Evolutionary conservation across 805 yeast species (phyloP).

Genomic region (Teunomyces atbi): DNA sequence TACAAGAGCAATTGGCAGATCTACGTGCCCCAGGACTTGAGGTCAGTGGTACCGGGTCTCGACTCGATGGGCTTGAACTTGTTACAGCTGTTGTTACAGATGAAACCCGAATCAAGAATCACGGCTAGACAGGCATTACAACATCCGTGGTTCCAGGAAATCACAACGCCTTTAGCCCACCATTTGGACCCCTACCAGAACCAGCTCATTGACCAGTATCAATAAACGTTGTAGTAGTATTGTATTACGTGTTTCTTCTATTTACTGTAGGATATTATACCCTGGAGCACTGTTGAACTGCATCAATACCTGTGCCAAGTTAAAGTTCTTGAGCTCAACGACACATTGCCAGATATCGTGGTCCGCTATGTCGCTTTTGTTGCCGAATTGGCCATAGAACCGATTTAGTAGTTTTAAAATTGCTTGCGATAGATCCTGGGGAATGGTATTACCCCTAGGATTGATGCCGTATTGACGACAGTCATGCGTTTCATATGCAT

Average conservation of each 20-base stretch:
- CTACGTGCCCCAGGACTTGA: constrained; percentile 84
- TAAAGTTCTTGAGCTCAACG: constrained; percentile 11
- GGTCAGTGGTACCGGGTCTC: constrained; percentile 62
- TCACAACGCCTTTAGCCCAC: constrained; percentile 42
- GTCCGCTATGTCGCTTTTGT: constrained; percentile 2
- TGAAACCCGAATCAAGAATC: constrained; percentile 61
- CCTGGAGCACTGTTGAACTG: constrained; percentile 10
- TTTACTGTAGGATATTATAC: constrained; percentile 4
- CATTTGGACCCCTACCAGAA: constrained; percentile 35
- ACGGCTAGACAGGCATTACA: constrained; percentile 62
- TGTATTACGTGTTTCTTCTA: no score
- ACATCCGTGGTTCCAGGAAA: constrained; percentile 83
- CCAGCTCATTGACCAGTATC: constrained; percentile 13
- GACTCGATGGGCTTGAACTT: constrained; percentile 70
- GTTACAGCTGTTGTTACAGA: constrained; percentile 55
- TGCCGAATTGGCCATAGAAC: constrained; percentile 5
- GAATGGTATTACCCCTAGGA: neutral
- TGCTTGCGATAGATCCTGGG: constrained; percentile 11
- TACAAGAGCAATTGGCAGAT: constrained; percentile 81
- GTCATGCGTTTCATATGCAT: constrained; percentile 9
- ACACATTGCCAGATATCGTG: constrained; percentile 12
- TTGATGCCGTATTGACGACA: constrained; percentile 7
- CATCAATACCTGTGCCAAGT: constrained; percentile 14
- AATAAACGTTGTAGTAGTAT: no score
- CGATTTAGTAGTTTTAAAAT: constrained; percentile 5